Conservation (phyloP, 2,329 filamentous ascomycete genomes). For the Teratosphaeriaceae sp. region DNA sequence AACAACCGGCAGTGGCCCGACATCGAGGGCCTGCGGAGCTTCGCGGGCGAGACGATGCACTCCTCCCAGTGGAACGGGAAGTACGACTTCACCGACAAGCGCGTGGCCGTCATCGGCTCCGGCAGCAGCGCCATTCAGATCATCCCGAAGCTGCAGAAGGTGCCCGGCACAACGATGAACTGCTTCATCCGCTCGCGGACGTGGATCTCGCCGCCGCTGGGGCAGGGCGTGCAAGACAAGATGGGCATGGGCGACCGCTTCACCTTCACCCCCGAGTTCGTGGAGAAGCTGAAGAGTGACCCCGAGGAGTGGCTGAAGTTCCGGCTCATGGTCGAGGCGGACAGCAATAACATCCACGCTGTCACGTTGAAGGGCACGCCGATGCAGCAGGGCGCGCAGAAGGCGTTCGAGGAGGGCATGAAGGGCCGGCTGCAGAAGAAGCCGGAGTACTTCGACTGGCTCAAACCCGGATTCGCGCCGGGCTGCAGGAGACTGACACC, state of each 20-base stretch:
- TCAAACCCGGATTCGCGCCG: slow-evolving; percentile 38
- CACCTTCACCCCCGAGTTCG: slow-evolving; percentile 23
- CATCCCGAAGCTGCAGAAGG: slow-evolving; percentile 30
- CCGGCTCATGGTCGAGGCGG: slow-evolving; percentile 41
- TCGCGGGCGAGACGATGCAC: slow-evolving; percentile 31
- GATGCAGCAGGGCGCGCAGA: slow-evolving; percentile 31
- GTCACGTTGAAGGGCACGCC: slow-evolving; percentile 33
- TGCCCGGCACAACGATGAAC: slow-evolving; percentile 25
- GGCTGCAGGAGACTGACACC: slow-evolving; percentile 46
- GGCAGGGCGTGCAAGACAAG: slow-evolving; percentile 22
- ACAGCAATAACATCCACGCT: slow-evolving; percentile 52
- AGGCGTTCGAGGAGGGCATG: slow-evolving; percentile 37
- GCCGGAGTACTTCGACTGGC: slow-evolving; percentile 35
- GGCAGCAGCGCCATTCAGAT: slow-evolving; percentile 36
- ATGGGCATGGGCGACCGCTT: slow-evolving; percentile 29
- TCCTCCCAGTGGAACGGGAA: slow-evolving; percentile 27
- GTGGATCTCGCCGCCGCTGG: slow-evolving; percentile 42
- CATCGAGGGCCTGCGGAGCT: slow-evolving; percentile 30
- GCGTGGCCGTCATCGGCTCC: slow-evolving; percentile 28
- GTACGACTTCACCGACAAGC: slow-evolving; percentile 26
- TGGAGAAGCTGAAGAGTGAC: slow-evolving; percentile 31
- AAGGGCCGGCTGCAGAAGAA: slow-evolving; percentile 29
- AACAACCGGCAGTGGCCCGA: slow-evolving; percentile 29
- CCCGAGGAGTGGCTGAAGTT: slow-evolving; percentile 37
- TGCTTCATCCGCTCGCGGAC: slow-evolving; percentile 34